A percentile compares a stretch with the other conserved stretches of the same genome.
Evolutionary conservation across 257 asterid species (phyloP).

Genomic region (Scutellaria minor): DNA sequence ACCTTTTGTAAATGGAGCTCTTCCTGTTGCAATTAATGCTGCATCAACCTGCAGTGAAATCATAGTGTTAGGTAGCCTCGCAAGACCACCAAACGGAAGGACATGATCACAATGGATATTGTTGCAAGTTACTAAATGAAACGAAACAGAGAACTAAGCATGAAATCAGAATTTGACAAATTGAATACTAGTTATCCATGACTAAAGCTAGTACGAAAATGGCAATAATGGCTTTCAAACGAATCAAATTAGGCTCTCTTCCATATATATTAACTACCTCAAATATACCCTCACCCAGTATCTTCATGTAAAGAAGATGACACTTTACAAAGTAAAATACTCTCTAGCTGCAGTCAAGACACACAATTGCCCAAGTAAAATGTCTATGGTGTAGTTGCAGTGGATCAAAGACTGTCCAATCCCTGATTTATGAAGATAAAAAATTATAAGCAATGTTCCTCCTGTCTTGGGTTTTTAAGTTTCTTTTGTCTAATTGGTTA

Average conservation of each 20-base stretch:
- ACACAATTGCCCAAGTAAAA: not conserved
- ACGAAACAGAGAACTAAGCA: not conserved
- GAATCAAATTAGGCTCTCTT: not conserved
- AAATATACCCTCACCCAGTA: not conserved
- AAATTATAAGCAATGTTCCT: not conserved
- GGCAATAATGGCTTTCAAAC: not conserved
- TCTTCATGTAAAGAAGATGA: not conserved
- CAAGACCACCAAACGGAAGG: conserved; percentile 12
- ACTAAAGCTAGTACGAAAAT: conserved; percentile 18
- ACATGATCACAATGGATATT: conserved; percentile 6
- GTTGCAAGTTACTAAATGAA: not conserved
- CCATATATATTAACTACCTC: not conserved
- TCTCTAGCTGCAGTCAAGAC: not conserved
- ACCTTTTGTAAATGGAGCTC: conserved; percentile 91
- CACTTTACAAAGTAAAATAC: not conserved
- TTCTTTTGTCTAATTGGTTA: not conserved
- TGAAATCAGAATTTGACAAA: conserved; percentile 18
- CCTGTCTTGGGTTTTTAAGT: not conserved
- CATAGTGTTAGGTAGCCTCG: not conserved
- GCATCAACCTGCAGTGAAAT: conserved; percentile 73
- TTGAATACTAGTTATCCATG: not conserved
- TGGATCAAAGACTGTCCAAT: not conserved
- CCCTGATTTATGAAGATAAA: conserved; percentile 3
- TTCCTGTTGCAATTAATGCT: conserved; percentile 93
- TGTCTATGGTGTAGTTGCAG: not conserved